Base-by-base conservation (phyloP, 2,329 filamentous ascomycete species). In the Colletotrichum paranaense region DNA sequence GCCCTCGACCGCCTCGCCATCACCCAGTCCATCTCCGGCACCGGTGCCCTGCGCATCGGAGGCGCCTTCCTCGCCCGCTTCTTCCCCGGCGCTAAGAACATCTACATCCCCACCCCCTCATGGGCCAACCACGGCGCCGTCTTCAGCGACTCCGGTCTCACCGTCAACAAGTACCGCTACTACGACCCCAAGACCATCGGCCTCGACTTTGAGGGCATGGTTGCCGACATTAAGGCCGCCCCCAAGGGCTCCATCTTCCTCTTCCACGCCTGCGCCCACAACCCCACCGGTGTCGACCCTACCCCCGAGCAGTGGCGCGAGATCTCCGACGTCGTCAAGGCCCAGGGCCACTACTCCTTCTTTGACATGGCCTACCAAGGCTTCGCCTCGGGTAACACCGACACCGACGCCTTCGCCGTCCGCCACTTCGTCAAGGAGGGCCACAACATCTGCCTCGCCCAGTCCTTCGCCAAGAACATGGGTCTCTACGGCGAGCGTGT, bases 281-380 rank as follows among this genome's bases (percentile, higher is more conserved):
- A 98, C 90, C 96, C 96, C 73, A 98, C 97, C 76, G 96, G 96
- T 82, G 93, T 98, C 80, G 96, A 98, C 86, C 97, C 96, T 46
- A 98, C 94, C 55, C 86, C 91, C 79, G 93, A 94, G 84, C 96
- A 98, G 88, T 98, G 96, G 96, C 91, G 91, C 85, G 88, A 96
- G 87, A 97, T 99, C 84, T 94, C 94, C 84, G 87, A 93, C 74
- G 93, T 93, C 75, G 92, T 98, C 84, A 97, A 97, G 90, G 90
- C 91, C 82, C 92, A 93, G 83, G 92, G 89, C 63, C 96, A 98
- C 90, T 97, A 93, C 84, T 92, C 95, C 79, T 98, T 99, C 91
- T 99, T 98, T 87, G 96, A 98, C 85, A 98, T 98, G 95, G 96
- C 96, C 76, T 99, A 99, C 90, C 96, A 99, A 87, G 96, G 96